phyloP scores from a whole-genome alignment of 805 yeast species.

The Kodamaea kakaduensis region DNA sequence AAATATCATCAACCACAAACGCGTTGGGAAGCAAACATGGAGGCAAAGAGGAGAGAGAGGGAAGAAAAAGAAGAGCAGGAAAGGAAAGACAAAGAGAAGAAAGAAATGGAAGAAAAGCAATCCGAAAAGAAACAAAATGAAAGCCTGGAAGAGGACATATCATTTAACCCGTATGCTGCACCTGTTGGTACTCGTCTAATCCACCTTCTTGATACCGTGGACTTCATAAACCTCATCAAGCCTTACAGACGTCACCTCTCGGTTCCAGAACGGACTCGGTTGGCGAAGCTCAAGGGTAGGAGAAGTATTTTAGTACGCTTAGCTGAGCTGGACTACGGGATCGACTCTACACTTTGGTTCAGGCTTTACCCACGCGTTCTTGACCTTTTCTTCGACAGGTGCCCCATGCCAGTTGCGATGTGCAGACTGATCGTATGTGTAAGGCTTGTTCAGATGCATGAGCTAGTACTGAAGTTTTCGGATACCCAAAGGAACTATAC shows the following conservation, averaged over 20 bases:
- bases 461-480: conserved; percentile 55
- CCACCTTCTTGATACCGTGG: conserved; percentile 68
- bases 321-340: conserved; percentile 91
- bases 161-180: no score
- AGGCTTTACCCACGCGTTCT: conserved; percentile 76
- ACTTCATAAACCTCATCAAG: conserved; percentile 59
- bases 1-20: not conserved
- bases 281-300: conserved; percentile 59
- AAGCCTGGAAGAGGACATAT: conserved; percentile 61
- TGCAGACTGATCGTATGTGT: conserved; percentile 90
- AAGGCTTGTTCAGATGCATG: conserved; percentile 80
- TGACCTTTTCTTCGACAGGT: conserved; percentile 65
- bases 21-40: conserved; percentile 1
- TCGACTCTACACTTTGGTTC: conserved; percentile 96
- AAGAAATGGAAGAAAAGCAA: conserved; percentile 11
- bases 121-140: conserved; percentile 17
- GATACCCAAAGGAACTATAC: conserved; percentile 38
- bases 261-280: conserved; percentile 74
- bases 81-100: not conserved
- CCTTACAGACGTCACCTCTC: conserved; percentile 50
- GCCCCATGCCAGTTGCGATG: conserved; percentile 91
- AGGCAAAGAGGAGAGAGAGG: not conserved
- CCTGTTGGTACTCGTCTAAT: conserved; percentile 74
- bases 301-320: conserved; percentile 67
- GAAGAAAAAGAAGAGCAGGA: not conserved